Conservation (phyloP, 1,139 yeast species). For the Candida anutae region DNA sequence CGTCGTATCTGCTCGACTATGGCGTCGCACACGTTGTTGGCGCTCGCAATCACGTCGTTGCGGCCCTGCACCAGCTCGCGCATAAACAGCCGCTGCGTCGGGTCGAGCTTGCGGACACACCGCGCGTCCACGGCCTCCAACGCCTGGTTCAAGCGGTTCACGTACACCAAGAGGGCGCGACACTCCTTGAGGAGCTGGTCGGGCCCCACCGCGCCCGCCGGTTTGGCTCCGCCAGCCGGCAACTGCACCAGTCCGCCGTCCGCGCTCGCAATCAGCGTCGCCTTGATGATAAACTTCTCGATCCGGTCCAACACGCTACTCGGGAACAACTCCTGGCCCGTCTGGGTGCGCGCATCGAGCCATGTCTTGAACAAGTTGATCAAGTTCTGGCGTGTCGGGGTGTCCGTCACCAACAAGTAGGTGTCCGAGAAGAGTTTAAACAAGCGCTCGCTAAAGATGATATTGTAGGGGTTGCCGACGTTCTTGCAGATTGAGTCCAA, state of each 20-base stretch:
- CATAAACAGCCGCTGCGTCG: conserved; percentile 7
- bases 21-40: conserved; percentile 26
- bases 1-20: conserved; percentile 3
- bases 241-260: too few relatives aligned
- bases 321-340: conserved; percentile 33
- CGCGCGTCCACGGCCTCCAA: conserved; percentile 1
- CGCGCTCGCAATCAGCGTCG: conserved; percentile 20
- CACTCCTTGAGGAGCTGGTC: conserved; percentile 17
- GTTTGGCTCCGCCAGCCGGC: neutral
- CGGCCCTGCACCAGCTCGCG: conserved; percentile 14
- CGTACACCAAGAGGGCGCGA: conserved; percentile 12
- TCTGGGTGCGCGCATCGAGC: conserved; percentile 23
- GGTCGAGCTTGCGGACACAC: neutral
- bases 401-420: conserved; percentile 32
- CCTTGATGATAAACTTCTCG: conserved; percentile 34
- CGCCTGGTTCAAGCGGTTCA: conserved; percentile 12
- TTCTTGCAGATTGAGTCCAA: conserved; percentile 38
- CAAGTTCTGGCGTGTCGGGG: conserved; percentile 27
- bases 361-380: conserved; percentile 37
- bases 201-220: conserved; percentile 4
- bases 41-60: conserved; percentile 22
- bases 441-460: conserved; percentile 27
- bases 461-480: conserved; percentile 38
- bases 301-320: conserved; percentile 20
- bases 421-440: conserved; percentile 31